Percentiles rank a stretch among this genome's conserved stretches.
These are phyloP conservation scores for Magnolia officinalis DNA, from an alignment of 164 flowering plant species.

Conservation along the genomic window DNA sequence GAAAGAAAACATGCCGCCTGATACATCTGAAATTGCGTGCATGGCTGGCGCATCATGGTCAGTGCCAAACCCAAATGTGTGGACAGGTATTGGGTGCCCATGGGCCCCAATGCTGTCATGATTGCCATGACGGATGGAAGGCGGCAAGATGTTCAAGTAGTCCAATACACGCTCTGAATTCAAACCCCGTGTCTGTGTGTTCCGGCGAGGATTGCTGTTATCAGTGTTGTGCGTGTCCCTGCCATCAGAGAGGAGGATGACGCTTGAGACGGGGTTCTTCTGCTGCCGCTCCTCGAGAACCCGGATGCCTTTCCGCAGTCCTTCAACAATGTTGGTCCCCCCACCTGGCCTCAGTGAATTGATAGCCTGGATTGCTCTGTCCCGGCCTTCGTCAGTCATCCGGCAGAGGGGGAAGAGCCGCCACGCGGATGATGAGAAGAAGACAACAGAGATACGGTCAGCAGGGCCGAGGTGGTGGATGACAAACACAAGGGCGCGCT, in stretches of 20 bases:
- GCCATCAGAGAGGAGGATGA: constrained; percentile 44
- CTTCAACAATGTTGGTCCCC: constrained; percentile 37
- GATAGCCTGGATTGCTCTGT: constrained; percentile 21
- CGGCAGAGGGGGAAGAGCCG: constrained; percentile 27
- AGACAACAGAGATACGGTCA: constrained; percentile 37
- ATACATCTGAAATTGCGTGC: constrained; percentile 27
- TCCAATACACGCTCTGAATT: constrained; percentile 2
- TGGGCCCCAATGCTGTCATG: constrained; percentile 2
- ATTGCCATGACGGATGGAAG: constrained; percentile 7
- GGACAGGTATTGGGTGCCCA: constrained; percentile 17
- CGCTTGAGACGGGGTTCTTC: constrained; percentile 33
- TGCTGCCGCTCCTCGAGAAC: constrained; percentile 30
- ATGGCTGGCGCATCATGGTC: constrained; percentile 32
- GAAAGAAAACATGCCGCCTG: constrained; percentile 43
- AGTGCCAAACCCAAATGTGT: constrained; percentile 36
- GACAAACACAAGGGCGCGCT: constrained; percentile 34
- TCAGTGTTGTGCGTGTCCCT: constrained; percentile 23
- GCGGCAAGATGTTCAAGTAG: constrained; percentile 19
- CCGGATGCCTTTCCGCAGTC: constrained; percentile 29
- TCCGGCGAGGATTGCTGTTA: not conserved
- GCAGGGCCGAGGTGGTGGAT: constrained; percentile 28
- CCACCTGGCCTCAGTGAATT: constrained; percentile 28
- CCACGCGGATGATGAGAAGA: constrained; percentile 30
- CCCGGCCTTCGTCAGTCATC: constrained; percentile 34
- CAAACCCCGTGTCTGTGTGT: not conserved